Percentiles rank a stretch among this genome's conserved stretches.
Conservation (phyloP, 345 rosid genomes). For the Syzygium jambos region DNA sequence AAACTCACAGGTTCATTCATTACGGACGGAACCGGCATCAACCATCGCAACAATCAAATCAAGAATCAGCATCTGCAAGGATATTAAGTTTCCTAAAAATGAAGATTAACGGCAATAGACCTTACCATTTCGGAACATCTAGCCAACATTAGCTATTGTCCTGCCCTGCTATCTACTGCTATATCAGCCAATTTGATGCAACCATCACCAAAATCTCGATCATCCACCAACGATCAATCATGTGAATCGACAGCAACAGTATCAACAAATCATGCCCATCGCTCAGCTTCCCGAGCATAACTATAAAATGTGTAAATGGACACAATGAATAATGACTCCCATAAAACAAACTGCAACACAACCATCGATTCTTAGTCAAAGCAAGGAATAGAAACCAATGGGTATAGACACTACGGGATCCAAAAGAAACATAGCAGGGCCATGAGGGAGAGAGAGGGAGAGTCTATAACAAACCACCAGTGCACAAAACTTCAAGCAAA, state of each 20-base stretch:
- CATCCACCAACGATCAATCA: slow-evolving; percentile 5
- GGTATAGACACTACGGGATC: not conserved
- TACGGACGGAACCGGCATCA: not conserved
- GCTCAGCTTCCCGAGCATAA: slow-evolving; percentile 4
- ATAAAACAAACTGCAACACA: not conserved
- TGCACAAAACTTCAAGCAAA: not conserved
- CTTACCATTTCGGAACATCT: slow-evolving; percentile 3
- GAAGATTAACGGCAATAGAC: slow-evolving; percentile 1
- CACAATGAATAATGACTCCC: not conserved
- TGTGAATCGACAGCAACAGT: slow-evolving; percentile 4
- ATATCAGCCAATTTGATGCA: not conserved
- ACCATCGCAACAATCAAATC: not conserved
- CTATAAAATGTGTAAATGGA: slow-evolving; percentile 2
- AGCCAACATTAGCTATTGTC: not conserved
- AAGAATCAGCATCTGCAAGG: not conserved
- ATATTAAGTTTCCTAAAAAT: not conserved
- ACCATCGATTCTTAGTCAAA: not conserved
- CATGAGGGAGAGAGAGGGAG: not conserved
- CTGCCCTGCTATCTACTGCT: slow-evolving; percentile 3
- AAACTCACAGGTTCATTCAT: not conserved
- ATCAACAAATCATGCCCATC: slow-evolving; percentile 11
- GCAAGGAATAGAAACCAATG: not conserved
- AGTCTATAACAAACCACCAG: not conserved
- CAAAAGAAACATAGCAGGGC: not conserved
- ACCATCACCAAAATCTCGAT: slow-evolving; percentile 4